Base-by-base conservation (phyloP, 179 eudicot species). In the Nepenthes alata region DNA sequence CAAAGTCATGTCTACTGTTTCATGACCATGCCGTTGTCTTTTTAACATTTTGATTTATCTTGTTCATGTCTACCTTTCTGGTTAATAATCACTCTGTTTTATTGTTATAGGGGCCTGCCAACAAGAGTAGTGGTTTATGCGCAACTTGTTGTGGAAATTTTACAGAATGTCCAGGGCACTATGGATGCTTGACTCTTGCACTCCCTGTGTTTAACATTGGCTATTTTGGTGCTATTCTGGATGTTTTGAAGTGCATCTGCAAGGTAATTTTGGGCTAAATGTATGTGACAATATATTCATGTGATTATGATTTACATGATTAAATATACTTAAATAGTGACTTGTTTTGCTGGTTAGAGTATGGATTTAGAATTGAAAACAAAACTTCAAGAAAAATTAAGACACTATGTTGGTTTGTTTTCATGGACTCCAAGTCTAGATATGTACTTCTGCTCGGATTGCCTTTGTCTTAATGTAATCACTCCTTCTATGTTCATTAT, bases 221-320 rank as follows among this genome's bases (percentile, higher is more conserved):
- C 51, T 93, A 75, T 72, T 63, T 85, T 61, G 59, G 72, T 62
- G 73, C 84, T 44, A 75, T 82, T 59, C 74, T 90, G 66, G 89
- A 87, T 44, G 78, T 87, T 69, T 72, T 93, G 78, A 93, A 90
- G 82, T 85, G 96, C 84, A 87, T 90, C 16, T 93, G 98, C 87
- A 93, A 93, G 98, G 97, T 93, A 84, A 15, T 9, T 34, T 25
- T 25, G 25, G 25, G 25, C 25, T 25, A 25, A 25, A 25, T 25
- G 25, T 25, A 25, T n/a, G 8, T 7, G 57, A 14, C 8, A 53
- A 25, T 25, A 25, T 25, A 25, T 25, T 25, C 25, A 25, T 25
- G 25, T 25, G 25, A 25, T 25, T 25, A 25, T 25, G 25, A 25
- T 25, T 25, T 25, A 25, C 25, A 25, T 25, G 25, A 25, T 25